phyloP scores from a whole-genome alignment of 2,329 filamentous ascomycete genomes.

The Scedosporium minutisporum region DNA sequence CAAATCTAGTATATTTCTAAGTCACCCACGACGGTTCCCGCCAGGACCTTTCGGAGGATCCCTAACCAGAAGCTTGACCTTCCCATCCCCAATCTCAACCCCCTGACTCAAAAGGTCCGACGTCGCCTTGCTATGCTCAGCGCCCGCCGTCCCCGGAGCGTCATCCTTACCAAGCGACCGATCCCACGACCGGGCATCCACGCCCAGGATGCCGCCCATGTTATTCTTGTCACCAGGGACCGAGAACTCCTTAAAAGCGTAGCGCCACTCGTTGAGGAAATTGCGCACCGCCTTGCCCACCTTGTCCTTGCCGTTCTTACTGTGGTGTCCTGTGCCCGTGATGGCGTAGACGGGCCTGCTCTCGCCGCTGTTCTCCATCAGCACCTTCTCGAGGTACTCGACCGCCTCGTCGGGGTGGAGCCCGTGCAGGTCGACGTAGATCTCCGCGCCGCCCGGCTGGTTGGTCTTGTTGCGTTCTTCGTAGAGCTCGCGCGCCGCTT shows the following conservation, averaged over 20 bases:
- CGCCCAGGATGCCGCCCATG: constrained; percentile 66
- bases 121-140: constrained; percentile 33
- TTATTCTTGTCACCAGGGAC: constrained; percentile 84
- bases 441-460: constrained; percentile 49
- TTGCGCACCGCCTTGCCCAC: constrained; percentile 86
- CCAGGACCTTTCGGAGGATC: constrained; percentile 50
- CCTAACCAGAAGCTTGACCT: constrained; percentile 54
- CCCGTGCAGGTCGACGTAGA: constrained; percentile 95
- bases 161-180: constrained; percentile 44
- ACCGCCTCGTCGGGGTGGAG: constrained; percentile 97
- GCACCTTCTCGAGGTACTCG: constrained; percentile 80
- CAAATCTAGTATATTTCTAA: not conserved
- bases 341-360: constrained; percentile 82
- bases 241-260: constrained; percentile 91
- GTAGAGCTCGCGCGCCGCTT: constrained; percentile 85
- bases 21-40: constrained; percentile 29
- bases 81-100: constrained; percentile 59
- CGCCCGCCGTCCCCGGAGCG: constrained; percentile 17
- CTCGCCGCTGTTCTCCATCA: constrained; percentile 70
- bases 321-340: constrained; percentile 92
- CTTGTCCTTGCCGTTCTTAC: constrained; percentile 98
- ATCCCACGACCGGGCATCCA: constrained; percentile 60
- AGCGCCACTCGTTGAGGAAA: constrained; percentile 92
- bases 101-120: constrained; percentile 52
- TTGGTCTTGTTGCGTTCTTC: constrained; percentile 79